A percentile compares a stretch with the other conserved stretches of the same genome.
These are phyloP conservation scores for Symbiodinium natans DNA, from an alignment of 73 alveolate genomes.

Conservation along the genomic window DNA sequence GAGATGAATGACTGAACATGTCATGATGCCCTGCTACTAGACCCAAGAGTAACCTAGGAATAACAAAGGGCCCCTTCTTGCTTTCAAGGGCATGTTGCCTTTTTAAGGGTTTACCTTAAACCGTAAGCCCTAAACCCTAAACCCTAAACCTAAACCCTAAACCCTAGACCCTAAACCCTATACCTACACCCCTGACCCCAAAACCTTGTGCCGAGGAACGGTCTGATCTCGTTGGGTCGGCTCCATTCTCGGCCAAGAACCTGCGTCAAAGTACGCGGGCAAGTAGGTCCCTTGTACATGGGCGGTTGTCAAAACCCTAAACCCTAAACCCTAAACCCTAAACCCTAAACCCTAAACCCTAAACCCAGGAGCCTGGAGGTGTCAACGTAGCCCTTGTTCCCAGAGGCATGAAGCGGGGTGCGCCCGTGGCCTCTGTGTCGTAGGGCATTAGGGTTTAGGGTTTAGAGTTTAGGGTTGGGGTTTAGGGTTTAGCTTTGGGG, in stretches of 20 bases:
- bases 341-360: background rate
- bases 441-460: background rate
- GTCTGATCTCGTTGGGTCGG: background rate
- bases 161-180: too few species aligned
- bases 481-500: background rate
- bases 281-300: too few species aligned
- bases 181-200: too few species aligned
- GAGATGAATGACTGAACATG: too few species aligned
- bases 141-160: too few species aligned
- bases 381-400: slow-evolving; percentile 7
- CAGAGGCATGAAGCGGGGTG: background rate
- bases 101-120: too few species aligned
- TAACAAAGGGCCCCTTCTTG: too few species aligned
- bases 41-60: too few species aligned
- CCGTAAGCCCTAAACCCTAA: too few species aligned
- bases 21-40: too few species aligned
- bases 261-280: background rate
- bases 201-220: background rate
- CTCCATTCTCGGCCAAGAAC: slow-evolving; percentile 7
- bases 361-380: background rate
- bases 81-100: too few species aligned
- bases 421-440: background rate
- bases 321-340: background rate
- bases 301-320: too few species aligned
- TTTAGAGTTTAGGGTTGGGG: background rate